These are phyloP conservation scores for Adansonia grandidieri DNA, from an alignment of 441 rosid species.

Conservation along the genomic window DNA sequence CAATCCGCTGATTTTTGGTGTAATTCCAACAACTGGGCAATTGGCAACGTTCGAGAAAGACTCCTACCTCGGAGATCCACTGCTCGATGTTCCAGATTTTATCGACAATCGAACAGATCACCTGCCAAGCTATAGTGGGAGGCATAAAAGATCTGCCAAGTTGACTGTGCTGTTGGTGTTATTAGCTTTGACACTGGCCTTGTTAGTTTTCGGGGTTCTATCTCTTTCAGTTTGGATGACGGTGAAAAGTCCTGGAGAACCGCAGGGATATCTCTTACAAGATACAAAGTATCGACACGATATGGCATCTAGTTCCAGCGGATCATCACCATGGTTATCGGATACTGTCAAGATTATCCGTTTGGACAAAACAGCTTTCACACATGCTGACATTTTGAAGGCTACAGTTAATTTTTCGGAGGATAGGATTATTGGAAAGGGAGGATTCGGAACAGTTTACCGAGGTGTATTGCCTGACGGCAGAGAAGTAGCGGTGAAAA, in stretches of 20 bases:
- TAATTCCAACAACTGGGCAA: background rate
- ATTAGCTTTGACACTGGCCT: constrained; percentile 42
- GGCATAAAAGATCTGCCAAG: constrained; percentile 28
- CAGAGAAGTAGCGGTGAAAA: constrained; percentile 89
- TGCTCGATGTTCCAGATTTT: background rate
- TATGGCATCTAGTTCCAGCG: constrained; percentile 54
- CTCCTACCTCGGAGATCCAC: background rate
- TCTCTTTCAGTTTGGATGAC: constrained; percentile 44
- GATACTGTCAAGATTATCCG: constrained; percentile 75
- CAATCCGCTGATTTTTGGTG: background rate
- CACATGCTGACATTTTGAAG: constrained; percentile 73
- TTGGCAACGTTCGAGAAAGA: background rate
- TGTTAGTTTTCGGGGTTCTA: constrained; percentile 51
- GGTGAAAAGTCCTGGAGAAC: constrained; percentile 43
- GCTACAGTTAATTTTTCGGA: constrained; percentile 79
- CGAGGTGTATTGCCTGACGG: constrained; percentile 79
- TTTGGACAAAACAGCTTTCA: constrained; percentile 74
- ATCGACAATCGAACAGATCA: background rate
- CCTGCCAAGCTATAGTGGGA: background rate
- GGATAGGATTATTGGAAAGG: constrained; percentile 74
- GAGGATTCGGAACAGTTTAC: constrained; percentile 87
- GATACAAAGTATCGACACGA: constrained; percentile 57
- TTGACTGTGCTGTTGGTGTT: constrained; percentile 32
- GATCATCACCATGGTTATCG: constrained; percentile 72
- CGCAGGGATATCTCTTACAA: constrained; percentile 51